Evolutionary conservation across 768 basidiomycete species (phyloP).

Genomic region (Leccinum truebloodii): DNA sequence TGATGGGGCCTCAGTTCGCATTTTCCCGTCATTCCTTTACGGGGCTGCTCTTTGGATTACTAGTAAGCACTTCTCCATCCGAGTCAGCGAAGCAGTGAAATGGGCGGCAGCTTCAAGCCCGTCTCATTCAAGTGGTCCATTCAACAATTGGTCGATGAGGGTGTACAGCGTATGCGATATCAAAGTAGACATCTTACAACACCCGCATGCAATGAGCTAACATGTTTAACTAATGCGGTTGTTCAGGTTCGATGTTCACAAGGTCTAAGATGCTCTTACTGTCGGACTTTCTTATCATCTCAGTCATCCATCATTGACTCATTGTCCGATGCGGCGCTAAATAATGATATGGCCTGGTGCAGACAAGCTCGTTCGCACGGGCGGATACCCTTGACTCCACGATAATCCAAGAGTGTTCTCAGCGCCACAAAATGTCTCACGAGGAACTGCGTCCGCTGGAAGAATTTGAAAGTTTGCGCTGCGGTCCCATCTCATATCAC

Average conservation of each 20-base stretch:
- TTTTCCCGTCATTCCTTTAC: too few relatives aligned
- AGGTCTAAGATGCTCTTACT: too few relatives aligned
- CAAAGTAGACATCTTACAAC: background rate
- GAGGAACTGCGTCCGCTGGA: background rate
- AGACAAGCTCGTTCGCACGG: background rate
- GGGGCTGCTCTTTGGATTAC: too few relatives aligned
- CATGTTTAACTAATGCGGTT: background rate
- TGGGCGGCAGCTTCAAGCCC: background rate
- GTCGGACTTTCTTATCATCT: background rate
- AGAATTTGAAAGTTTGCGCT: background rate
- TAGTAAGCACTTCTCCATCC: too few relatives aligned
- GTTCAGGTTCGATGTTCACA: too few relatives aligned
- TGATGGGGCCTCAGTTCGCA: too few relatives aligned
- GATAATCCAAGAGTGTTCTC: background rate
- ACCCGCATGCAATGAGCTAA: background rate
- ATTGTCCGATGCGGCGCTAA: background rate
- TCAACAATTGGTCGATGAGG: background rate
- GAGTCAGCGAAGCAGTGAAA: background rate
- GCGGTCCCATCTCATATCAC: background rate
- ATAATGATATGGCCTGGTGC: background rate
- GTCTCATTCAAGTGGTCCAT: background rate
- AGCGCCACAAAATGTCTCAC: background rate
- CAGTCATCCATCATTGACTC: background rate
- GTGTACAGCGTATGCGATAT: background rate
- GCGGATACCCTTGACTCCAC: too few relatives aligned